Evolutionary conservation across 305 asterid genomes (phyloP), one percentile per base, ranked within the genome.

Genomic region (Andrographis paniculata): DNA sequence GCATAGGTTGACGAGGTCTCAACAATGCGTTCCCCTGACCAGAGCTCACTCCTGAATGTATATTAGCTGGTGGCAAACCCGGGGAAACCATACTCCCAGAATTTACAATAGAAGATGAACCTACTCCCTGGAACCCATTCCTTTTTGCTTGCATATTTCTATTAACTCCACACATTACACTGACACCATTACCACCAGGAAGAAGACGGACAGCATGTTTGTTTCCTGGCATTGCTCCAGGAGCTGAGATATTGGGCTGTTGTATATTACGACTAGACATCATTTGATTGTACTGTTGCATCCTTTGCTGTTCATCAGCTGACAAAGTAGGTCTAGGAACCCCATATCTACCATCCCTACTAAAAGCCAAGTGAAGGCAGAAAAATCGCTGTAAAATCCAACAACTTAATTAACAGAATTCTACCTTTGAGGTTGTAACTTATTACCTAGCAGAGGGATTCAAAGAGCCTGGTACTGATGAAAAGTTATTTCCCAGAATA

Each of bases 21-120:
- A 55, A 48, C 52, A 67, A 49, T 9, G 82, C 64, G 66, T 62
- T 77, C 55, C 79, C 87, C 53, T 75, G 84, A 62, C 70, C 70
- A 48, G 81, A 42, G 46, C 75, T 69, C 1, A 68, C 65, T 59
- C 79, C 92, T 52, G 82, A 42, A 51, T 77, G 82, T 69, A 78
- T 64, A 62, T 55, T 74, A 40, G 65, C 61, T 31, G 80, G 31
- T 48, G 71, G 46, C 49, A 67, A 58, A 55, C 75, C 71, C 56
- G 87, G 64, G 50, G 87, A 63, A 59, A 69, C 70, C 74, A 78
- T 61, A 60, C 71, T 60, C 43, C 76, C 93, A 50, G 93, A 66
- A 56, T 62, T 82, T 35, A 66, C 73, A 55, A 66, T 46, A 30
- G 87, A 45, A 36, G 94, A 30, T 47, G 87, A 59, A 38, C 75